Evolutionary conservation across 2,329 filamentous ascomycete genomes (phyloP).

Genomic region (Metarhizium guizhouense): DNA sequence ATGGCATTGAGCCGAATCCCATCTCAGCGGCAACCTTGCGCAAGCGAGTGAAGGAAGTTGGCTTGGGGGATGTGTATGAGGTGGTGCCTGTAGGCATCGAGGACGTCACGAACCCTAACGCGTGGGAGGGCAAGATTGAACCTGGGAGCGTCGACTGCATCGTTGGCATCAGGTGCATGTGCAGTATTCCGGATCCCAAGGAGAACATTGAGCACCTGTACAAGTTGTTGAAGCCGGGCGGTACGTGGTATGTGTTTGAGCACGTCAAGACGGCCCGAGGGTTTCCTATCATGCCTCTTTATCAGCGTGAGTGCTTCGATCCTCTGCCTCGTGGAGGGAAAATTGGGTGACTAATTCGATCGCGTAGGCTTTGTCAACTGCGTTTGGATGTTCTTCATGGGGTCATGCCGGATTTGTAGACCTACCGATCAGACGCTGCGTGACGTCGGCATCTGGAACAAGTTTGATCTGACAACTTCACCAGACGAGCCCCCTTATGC

Average conservation of each 20-base stretch:
- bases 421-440: conserved; percentile 37
- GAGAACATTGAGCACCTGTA: conserved; percentile 47
- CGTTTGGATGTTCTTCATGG: conserved; percentile 42
- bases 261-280: conserved; percentile 39
- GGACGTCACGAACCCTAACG: conserved; percentile 33
- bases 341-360: not conserved
- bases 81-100: conserved; percentile 56
- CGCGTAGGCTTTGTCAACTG: conserved; percentile 38
- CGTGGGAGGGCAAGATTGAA: conserved; percentile 37
- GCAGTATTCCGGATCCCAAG: conserved; percentile 53
- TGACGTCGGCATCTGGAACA: conserved; percentile 40
- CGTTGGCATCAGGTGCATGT: conserved; percentile 52
- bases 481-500: conserved; percentile 31
- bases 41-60: conserved; percentile 37
- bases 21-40: conserved; percentile 41
- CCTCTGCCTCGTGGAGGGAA: not conserved
- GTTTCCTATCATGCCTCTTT: conserved; percentile 31
- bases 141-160: conserved; percentile 48
- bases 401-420: conserved; percentile 42
- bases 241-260: conserved; percentile 55
- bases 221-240: conserved; percentile 49
- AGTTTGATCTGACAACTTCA: conserved; percentile 36
- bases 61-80: conserved; percentile 48
- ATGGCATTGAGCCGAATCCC: conserved; percentile 56
- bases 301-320: conserved; percentile 38